phyloP scores from a whole-genome alignment of 2,329 filamentous ascomycete species.

The Exophiala calicioides region DNA sequence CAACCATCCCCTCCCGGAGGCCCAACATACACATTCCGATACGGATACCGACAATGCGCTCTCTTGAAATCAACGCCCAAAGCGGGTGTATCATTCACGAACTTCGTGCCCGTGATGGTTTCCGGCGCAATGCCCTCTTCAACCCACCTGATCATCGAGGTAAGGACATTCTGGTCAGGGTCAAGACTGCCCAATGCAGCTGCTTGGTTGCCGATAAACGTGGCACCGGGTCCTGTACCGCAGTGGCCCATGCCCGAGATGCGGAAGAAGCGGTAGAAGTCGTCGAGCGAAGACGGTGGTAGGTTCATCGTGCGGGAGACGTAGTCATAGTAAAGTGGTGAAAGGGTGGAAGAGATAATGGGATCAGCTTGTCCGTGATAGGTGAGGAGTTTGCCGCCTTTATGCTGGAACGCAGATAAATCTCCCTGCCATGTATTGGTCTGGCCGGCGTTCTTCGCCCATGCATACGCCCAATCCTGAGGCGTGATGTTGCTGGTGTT shows the following conservation, averaged over 20 bases:
- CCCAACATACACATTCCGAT: too few species aligned
- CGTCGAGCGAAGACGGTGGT: conserved; percentile 37
- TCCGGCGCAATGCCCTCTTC: conserved; percentile 46
- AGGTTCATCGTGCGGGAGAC: conserved; percentile 43
- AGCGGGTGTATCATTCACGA: conserved; percentile 43
- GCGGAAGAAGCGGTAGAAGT: conserved; percentile 52
- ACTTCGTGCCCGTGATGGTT: conserved; percentile 48
- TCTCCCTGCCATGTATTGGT: conserved; percentile 51
- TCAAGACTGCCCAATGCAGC: conserved; percentile 20
- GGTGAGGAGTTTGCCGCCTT: conserved; percentile 45
- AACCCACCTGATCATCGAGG: conserved; percentile 53
- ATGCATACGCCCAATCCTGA: conserved; percentile 36
- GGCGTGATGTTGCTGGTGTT: too few species aligned
- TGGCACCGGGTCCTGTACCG: conserved; percentile 43
- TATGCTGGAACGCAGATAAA: conserved; percentile 48
- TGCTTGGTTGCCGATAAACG: conserved; percentile 43
- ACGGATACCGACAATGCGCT: too few species aligned
- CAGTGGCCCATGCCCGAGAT: conserved; percentile 59
- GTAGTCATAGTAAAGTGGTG: conserved; percentile 54
- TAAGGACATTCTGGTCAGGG: conserved; percentile 49
- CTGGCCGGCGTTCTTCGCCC: conserved; percentile 40
- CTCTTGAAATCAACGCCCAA: too few species aligned
- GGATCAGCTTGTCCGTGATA: conserved; percentile 49
- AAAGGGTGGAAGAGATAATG: conserved; percentile 55
- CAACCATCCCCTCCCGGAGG: too few species aligned